A percentile compares a stretch with the other conserved stretches of the same genome.
Conservation (phyloP, 2,329 filamentous ascomycete genomes). For the Escovopsis sp. region DNA sequence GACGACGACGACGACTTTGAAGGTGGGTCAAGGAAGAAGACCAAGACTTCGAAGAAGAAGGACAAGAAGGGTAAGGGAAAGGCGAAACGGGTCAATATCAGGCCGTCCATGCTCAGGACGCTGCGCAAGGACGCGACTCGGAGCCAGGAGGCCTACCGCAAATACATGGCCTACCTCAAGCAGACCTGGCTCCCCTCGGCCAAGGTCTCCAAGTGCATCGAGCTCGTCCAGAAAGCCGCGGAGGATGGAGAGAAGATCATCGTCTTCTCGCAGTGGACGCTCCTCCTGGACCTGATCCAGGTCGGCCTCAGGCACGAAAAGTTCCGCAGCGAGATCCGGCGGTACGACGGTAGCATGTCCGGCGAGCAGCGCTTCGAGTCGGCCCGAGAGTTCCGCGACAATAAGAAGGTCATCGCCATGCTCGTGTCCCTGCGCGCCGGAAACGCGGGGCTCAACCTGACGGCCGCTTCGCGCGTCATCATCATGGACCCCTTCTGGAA, state of each 20-base stretch:
- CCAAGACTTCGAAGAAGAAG: slow-evolving; percentile 6
- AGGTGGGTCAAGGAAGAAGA: slow-evolving; percentile 1
- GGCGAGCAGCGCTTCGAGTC: slow-evolving; percentile 53
- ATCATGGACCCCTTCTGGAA: slow-evolving; percentile 94
- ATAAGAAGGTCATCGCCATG: slow-evolving; percentile 55
- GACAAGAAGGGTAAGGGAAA: slow-evolving; percentile 23
- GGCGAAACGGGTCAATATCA: slow-evolving; percentile 28
- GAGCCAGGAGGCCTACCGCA: slow-evolving; percentile 49
- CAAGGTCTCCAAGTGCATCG: slow-evolving; percentile 67
- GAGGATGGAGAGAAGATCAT: slow-evolving; percentile 54
- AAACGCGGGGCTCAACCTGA: slow-evolving; percentile 74
- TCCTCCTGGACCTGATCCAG: slow-evolving; percentile 58
- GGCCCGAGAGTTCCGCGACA: slow-evolving; percentile 49
- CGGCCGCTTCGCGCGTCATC: slow-evolving; percentile 70
- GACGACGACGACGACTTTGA: slow-evolving; percentile 17
- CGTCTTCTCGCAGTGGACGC: slow-evolving; percentile 68
- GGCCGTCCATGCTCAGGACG: slow-evolving; percentile 41
- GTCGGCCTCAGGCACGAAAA: slow-evolving; percentile 53
- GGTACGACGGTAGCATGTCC: slow-evolving; percentile 73
- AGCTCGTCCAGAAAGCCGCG: slow-evolving; percentile 53
- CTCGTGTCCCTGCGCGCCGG: slow-evolving; percentile 73
- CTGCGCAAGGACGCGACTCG: slow-evolving; percentile 53
- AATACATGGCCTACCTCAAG: slow-evolving; percentile 54
- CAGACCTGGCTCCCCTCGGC: slow-evolving; percentile 62
- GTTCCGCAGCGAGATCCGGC: slow-evolving; percentile 44